phyloP scores from a whole-genome alignment of 306 rosid genomes.

The Glycine tomentella region DNA sequence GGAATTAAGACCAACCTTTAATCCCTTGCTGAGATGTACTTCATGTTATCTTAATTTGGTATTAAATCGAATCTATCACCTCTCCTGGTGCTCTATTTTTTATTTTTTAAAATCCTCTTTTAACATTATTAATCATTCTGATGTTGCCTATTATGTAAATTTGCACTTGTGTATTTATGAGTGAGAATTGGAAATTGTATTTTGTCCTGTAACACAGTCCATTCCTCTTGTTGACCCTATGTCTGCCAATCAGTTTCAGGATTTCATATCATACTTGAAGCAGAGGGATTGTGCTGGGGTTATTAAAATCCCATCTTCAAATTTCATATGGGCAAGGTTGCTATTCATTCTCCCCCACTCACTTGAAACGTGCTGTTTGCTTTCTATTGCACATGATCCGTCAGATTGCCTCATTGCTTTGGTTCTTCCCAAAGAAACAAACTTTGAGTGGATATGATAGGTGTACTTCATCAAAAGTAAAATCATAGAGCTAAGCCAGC shows the following conservation, averaged over 20 bases:
- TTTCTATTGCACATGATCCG: constrained; percentile 74
- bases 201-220: constrained; percentile 1
- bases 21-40: constrained; percentile 22
- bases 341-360: constrained; percentile 91
- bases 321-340: constrained; percentile 91
- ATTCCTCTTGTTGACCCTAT: constrained; percentile 38
- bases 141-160: constrained; percentile 16
- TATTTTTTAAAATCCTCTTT: constrained; percentile 22
- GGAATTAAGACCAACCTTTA: constrained; percentile 24
- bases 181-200: constrained; percentile 5
- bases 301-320: constrained; percentile 80
- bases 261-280: constrained; percentile 85
- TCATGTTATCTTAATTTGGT: constrained; percentile 1
- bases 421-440: constrained; percentile 92
- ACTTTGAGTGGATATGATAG: constrained; percentile 82
- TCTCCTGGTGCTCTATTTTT: neutral
- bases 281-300: constrained; percentile 99
- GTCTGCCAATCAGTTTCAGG: constrained; percentile 84
- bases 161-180: neutral
- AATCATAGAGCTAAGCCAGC: constrained; percentile 22
- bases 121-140: constrained; percentile 34
- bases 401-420: constrained; percentile 83
- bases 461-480: constrained; percentile 23
- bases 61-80: neutral
- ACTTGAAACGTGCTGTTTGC: constrained; percentile 73